A percentile compares a stretch with the other conserved stretches of the same genome.
These are phyloP conservation scores for Dalbergia cochinchinensis DNA, from an alignment of 306 rosid species.

Conservation along the genomic window DNA sequence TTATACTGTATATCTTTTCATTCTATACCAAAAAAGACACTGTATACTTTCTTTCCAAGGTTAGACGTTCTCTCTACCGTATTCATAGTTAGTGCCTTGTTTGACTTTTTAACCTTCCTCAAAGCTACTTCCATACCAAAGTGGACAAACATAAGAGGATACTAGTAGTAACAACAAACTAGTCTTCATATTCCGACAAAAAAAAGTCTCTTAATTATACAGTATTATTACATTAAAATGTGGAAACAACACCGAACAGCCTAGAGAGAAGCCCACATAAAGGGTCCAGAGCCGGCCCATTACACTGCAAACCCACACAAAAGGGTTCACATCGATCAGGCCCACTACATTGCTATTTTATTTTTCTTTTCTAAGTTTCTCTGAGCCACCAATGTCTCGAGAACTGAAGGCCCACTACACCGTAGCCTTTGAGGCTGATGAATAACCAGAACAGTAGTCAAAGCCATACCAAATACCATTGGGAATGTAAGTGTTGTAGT, in stretches of 20 bases:
- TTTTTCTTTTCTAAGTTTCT: not conserved
- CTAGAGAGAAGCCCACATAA: slow-evolving; percentile 3
- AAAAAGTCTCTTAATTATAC: not conserved
- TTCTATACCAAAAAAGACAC: too few species aligned
- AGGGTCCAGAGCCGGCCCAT: not conserved
- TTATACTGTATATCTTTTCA: too few species aligned
- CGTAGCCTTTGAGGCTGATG: slow-evolving; percentile 44
- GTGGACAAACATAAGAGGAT: not conserved
- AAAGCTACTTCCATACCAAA: not conserved
- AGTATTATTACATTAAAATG: not conserved
- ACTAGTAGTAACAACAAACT: not conserved
- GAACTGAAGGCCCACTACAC: not conserved
- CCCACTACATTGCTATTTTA: not conserved
- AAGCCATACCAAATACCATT: slow-evolving; percentile 80
- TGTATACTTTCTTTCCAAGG: too few species aligned
- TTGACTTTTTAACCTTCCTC: not conserved
- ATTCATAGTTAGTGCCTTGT: too few species aligned
- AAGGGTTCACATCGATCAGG: slow-evolving; percentile 1
- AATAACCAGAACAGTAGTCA: slow-evolving; percentile 54
- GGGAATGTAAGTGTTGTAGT: slow-evolving; percentile 67
- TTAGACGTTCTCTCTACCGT: too few species aligned
- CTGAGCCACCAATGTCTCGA: not conserved
- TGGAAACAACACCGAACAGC: slow-evolving; percentile 7
- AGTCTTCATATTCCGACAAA: not conserved
- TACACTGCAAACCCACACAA: not conserved